Percentiles rank a stretch among this genome's conserved stretches.
Evolutionary conservation across 2,329 filamentous ascomycete genomes (phyloP).

Genomic region (Talaromyces verruculosus): DNA sequence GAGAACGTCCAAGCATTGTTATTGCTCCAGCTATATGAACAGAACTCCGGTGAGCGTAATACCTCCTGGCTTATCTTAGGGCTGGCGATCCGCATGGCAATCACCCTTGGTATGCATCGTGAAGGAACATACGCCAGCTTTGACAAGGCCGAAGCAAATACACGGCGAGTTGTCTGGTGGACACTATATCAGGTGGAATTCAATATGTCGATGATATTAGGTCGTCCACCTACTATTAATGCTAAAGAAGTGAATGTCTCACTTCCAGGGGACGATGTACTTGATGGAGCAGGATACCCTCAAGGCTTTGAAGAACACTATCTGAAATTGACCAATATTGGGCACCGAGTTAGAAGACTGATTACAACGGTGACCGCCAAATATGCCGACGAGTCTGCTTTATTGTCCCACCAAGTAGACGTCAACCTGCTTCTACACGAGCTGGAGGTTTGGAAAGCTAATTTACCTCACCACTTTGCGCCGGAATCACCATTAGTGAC

Average conservation of each 20-base stretch:
- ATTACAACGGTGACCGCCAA: constrained; percentile 16
- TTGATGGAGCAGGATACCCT: constrained; percentile 29
- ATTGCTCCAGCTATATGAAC: constrained; percentile 37
- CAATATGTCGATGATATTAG: constrained; percentile 40
- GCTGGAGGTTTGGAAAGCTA: constrained; percentile 29
- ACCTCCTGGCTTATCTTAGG: constrained; percentile 36
- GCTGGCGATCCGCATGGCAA: constrained; percentile 31
- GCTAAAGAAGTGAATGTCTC: constrained; percentile 39
- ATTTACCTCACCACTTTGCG: constrained; percentile 27
- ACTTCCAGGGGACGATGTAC: constrained; percentile 34
- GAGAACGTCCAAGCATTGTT: constrained; percentile 37
- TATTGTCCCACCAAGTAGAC: constrained; percentile 1
- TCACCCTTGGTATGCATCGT: constrained; percentile 33
- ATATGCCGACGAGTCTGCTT: constrained; percentile 4
- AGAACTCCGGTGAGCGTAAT: constrained; percentile 44
- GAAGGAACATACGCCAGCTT: constrained; percentile 29
- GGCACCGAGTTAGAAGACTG: constrained; percentile 22
- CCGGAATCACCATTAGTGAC: constrained; percentile 22
- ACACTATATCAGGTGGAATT: constrained; percentile 42
- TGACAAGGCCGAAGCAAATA: constrained; percentile 36
- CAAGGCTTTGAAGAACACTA: constrained; percentile 33
- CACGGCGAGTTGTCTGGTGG: constrained; percentile 40
- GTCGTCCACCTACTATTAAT: constrained; percentile 38
- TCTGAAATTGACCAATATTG: constrained; percentile 29
- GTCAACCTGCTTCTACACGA: constrained; percentile 25